Conservation (phyloP, 75 land plant species). For the Pinus albicaulis region DNA sequence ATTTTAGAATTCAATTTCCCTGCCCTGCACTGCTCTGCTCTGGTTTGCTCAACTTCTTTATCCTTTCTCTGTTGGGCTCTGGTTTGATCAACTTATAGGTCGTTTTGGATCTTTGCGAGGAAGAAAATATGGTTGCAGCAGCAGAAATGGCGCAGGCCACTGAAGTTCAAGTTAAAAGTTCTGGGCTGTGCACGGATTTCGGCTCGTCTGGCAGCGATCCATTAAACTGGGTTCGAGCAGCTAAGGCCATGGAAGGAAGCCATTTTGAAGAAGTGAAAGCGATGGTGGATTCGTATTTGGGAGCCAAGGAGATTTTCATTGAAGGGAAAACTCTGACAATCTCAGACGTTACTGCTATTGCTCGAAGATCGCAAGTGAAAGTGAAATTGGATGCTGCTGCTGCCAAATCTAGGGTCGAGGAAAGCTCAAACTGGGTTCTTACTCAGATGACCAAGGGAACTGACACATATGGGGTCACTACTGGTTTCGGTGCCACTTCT, state of each 20-base stretch:
- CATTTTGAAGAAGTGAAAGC: slow-evolving; percentile 27
- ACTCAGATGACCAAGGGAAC: slow-evolving; percentile 10
- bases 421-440: slow-evolving; percentile 26
- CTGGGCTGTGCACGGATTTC: too few relatives aligned
- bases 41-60: too few relatives aligned
- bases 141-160: too few relatives aligned
- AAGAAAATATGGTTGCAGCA: too few relatives aligned
- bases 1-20: too few relatives aligned
- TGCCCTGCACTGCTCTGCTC: too few relatives aligned
- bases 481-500: slow-evolving; percentile 28
- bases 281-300: slow-evolving; percentile 14
- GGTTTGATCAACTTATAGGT: too few relatives aligned
- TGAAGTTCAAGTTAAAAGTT: too few relatives aligned
- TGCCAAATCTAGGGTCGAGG: slow-evolving; percentile 35
- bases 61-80: too few relatives aligned
- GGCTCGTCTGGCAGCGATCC: slow-evolving; percentile 10
- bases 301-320: not conserved
- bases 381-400: slow-evolving; percentile 7
- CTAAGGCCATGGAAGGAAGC: slow-evolving; percentile 17
- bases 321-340: slow-evolving; percentile 21
- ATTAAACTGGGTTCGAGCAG: slow-evolving; percentile 27
- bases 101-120: too few relatives aligned
- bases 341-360: slow-evolving; percentile 22
- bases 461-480: slow-evolving; percentile 8
- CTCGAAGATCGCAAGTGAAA: slow-evolving; percentile 6